A percentile compares a stretch with the other conserved stretches of the same genome.
phyloP scores from a whole-genome alignment of 441 rosid genomes.

The Adansonia grandidieri region DNA sequence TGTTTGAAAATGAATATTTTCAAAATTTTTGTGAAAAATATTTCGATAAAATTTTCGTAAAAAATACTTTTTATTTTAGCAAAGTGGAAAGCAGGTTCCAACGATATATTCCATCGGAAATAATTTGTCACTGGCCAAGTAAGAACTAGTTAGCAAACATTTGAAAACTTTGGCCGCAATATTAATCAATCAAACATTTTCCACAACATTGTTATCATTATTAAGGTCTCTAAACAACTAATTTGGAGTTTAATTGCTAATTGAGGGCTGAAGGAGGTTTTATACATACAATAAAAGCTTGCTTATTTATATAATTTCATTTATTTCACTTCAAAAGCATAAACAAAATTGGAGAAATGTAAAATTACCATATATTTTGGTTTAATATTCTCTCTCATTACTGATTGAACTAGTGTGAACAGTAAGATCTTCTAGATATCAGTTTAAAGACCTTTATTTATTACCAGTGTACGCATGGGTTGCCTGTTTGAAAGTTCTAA shows the following conservation, averaged over 20 bases:
- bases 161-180: not conserved
- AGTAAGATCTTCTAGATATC: not conserved
- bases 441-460: not conserved
- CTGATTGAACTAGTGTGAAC: not conserved
- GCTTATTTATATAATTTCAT: not conserved
- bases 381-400: not conserved
- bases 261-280: not conserved
- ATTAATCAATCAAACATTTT: constrained; percentile 10
- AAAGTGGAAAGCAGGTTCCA: too few species aligned
- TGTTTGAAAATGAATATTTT: too few species aligned
- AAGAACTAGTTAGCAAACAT: not conserved
- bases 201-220: not conserved
- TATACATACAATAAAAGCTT: not conserved
- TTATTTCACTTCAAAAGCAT: not conserved
- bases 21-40: too few species aligned
- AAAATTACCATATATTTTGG: not conserved
- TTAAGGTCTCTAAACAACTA: not conserved
- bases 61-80: too few species aligned
- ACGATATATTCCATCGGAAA: too few species aligned
- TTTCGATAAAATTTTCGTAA: too few species aligned
- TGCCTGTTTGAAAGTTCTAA: not conserved
- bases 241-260: not conserved
- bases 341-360: not conserved
- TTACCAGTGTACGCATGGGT: not conserved
- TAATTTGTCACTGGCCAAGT: too few species aligned